Percentiles rank a stretch among this genome's conserved stretches.
phyloP scores from a whole-genome alignment of 345 rosid genomes.

The Bruguiera sexangula region DNA sequence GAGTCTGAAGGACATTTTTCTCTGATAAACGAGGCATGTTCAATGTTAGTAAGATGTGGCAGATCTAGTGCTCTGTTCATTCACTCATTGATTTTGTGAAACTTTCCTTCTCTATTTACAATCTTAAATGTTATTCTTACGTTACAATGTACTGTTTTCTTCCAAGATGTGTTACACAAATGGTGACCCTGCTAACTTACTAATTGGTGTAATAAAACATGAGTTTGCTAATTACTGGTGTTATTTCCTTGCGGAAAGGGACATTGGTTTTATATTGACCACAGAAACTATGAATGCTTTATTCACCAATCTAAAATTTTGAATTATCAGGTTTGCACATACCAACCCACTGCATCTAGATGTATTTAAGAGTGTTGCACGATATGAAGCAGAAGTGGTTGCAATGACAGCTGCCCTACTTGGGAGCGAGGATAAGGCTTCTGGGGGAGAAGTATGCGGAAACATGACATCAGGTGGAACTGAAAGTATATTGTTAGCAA shows the following conservation, averaged over 20 bases:
- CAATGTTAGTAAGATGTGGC: constrained; percentile 65
- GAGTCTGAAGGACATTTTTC: constrained; percentile 95
- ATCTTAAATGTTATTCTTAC: not conserved
- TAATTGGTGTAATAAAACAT: no score
- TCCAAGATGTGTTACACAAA: not conserved
- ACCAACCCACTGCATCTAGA: constrained; percentile 93
- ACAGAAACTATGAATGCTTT: not conserved
- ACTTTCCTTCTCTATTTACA: not conserved
- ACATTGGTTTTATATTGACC: no score
- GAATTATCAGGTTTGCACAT: constrained; percentile 77
- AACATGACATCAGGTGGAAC: constrained; percentile 99
- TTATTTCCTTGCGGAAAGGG: no score
- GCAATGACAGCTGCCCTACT: constrained; percentile 93
- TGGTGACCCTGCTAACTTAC: not conserved
- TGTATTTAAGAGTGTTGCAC: constrained; percentile 77
- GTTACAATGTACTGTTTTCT: not conserved
- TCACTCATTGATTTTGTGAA: not conserved
- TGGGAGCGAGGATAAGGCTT: constrained; percentile 63
- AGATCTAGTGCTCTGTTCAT: constrained; percentile 1
- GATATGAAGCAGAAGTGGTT: constrained; percentile 91
- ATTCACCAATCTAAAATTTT: not conserved
- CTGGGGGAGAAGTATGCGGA: constrained; percentile 88
- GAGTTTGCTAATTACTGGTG: no score
- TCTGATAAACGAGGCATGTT: constrained; percentile 87
- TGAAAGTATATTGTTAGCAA: constrained; percentile 88